Evolutionary conservation across 768 basidiomycete species (phyloP).

Genomic region (Butyriboletus loyo): DNA sequence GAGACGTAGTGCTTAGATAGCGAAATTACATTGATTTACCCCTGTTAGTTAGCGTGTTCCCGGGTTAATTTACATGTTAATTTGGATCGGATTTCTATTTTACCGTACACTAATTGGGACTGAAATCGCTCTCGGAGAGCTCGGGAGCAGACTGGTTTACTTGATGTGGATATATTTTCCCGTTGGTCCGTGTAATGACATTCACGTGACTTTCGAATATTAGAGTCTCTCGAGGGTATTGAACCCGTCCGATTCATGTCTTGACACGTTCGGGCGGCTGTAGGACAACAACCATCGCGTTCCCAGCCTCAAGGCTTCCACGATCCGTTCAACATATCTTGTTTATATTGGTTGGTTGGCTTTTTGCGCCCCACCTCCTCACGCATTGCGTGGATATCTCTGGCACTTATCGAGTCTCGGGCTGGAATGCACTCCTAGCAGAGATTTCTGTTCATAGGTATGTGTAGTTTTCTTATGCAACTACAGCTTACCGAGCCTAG

Average conservation of each 20-base stretch:
- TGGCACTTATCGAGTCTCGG: constrained; percentile 1
- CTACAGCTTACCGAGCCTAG: not conserved
- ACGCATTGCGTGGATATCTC: constrained; percentile 15
- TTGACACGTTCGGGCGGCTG: constrained; percentile 13
- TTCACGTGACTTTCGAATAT: constrained; percentile 24
- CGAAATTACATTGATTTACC: too few relatives aligned
- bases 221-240: constrained; percentile 11
- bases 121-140: too few relatives aligned
- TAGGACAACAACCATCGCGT: constrained; percentile 8
- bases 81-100: too few relatives aligned
- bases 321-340: constrained; percentile 17
- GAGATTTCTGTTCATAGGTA: constrained; percentile 21
- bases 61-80: too few relatives aligned
- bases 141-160: not conserved
- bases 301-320: constrained; percentile 6
- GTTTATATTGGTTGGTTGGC: constrained; percentile 20
- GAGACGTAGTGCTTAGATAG: too few relatives aligned
- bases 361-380: constrained; percentile 4
- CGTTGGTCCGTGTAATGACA: constrained; percentile 6
- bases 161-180: constrained; percentile 13
- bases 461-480: not conserved
- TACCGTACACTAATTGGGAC: too few relatives aligned
- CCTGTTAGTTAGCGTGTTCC: too few relatives aligned
- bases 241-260: constrained; percentile 21
- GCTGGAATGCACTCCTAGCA: constrained; percentile 24